These are phyloP conservation scores for Backusella liffmaniae DNA, from an alignment of 192 early-diverging fungal species.

Conservation along the genomic window DNA sequence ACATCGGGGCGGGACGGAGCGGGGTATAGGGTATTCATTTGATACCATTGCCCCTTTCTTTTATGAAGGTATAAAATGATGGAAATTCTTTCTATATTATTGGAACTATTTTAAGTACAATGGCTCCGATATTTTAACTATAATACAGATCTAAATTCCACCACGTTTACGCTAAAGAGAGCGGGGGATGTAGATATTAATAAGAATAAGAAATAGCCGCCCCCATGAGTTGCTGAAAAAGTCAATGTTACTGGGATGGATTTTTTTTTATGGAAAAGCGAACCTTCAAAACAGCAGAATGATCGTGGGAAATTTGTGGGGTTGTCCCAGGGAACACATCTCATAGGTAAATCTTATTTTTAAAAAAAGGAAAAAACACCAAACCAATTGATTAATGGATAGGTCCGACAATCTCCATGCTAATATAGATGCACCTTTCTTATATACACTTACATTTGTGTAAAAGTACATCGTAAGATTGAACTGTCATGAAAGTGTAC, in stretches of 20 bases:
- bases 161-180: neutral
- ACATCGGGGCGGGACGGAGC: neutral
- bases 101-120: neutral
- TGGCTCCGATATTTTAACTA: neutral
- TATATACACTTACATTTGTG: neutral
- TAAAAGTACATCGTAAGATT: neutral
- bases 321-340: neutral
- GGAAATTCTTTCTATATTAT: neutral
- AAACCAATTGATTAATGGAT: neutral
- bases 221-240: neutral
- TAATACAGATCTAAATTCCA: neutral
- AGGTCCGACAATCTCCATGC: neutral
- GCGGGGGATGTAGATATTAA: neutral
- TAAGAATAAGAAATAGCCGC: neutral
- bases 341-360: neutral
- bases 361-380: conserved; percentile 1
- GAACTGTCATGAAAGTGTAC: neutral
- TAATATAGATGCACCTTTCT: neutral
- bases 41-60: neutral
- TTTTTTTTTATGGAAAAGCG: neutral
- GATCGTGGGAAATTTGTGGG: neutral
- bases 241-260: neutral
- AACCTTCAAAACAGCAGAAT: neutral
- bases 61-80: neutral
- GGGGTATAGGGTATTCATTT: neutral